Evolutionary conservation across 768 basidiomycete genomes (phyloP).

Genomic region (Piloderma croceum): DNA sequence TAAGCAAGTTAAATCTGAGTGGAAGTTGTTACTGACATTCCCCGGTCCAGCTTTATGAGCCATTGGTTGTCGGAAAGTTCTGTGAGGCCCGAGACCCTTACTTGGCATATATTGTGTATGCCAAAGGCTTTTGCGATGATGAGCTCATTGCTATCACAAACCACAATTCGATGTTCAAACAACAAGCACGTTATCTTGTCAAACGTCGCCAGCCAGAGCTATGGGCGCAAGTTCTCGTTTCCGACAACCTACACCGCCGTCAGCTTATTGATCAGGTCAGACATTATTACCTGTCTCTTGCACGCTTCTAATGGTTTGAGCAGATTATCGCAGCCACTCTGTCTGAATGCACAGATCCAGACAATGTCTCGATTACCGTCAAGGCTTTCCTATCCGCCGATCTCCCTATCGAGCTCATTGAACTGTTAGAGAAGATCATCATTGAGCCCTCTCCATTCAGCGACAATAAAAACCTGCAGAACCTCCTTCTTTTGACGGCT

Average conservation of each 20-base stretch:
- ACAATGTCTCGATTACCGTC: slow-evolving; percentile 97
- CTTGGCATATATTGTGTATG: slow-evolving; percentile 97
- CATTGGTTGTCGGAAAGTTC: slow-evolving; percentile 96
- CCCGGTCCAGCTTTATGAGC: slow-evolving; percentile 79
- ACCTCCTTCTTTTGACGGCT: slow-evolving; percentile 89
- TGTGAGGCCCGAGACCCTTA: slow-evolving; percentile 98
- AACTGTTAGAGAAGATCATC: slow-evolving; percentile 97
- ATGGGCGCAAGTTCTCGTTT: slow-evolving; percentile 90
- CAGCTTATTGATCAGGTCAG: slow-evolving; percentile 86
- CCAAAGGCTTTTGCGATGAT: slow-evolving; percentile 97
- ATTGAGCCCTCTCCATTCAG: slow-evolving; percentile 96
- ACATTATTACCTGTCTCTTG: slow-evolving; percentile 14
- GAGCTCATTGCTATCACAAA: slow-evolving; percentile 96
- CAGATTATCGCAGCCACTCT: slow-evolving; percentile 92
- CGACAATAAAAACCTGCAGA: slow-evolving; percentile 96
- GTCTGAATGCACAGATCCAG: slow-evolving; percentile 95
- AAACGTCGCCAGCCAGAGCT: slow-evolving; percentile 93
- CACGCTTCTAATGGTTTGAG: slow-evolving; percentile 1
- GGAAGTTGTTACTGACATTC: slow-evolving; percentile 8
- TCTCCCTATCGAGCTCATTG: slow-evolving; percentile 94
- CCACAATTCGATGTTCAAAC: slow-evolving; percentile 99
- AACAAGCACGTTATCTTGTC: slow-evolving; percentile 96
- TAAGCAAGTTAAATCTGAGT: slow-evolving; percentile 33
- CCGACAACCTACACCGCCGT: slow-evolving; percentile 88
- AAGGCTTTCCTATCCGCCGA: slow-evolving; percentile 97